These are phyloP conservation scores for Orychophragmus violaceus DNA, from an alignment of 345 rosid species.

Conservation along the genomic window DNA sequence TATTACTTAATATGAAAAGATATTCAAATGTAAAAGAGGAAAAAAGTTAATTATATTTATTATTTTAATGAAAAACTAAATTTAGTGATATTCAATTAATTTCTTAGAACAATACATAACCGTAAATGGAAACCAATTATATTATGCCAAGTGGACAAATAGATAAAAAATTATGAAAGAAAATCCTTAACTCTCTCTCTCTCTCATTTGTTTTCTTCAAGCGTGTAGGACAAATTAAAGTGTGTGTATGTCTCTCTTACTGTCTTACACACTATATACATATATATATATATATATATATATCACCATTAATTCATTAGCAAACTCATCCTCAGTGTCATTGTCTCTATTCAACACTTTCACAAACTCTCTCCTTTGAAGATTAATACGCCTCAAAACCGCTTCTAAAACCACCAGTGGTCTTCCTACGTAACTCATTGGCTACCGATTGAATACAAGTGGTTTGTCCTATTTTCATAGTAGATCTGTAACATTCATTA, in stretches of 20 bases:
- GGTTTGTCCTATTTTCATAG: not conserved
- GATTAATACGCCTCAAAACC: not conserved
- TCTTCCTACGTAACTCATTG: not conserved
- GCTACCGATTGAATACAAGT: not conserved
- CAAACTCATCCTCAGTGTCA: constrained; percentile 7
- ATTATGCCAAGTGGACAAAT: not conserved
- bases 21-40: not conserved
- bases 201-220: not conserved
- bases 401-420: constrained; percentile 1
- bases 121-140: not conserved
- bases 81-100: constrained; percentile 3
- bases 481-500: not conserved
- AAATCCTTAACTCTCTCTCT: not conserved
- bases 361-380: too few relatives aligned
- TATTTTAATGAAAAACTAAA: not conserved
- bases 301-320: not conserved
- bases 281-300: too few relatives aligned
- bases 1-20: not conserved
- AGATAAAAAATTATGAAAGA: not conserved
- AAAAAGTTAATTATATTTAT: not conserved
- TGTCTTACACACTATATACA: not conserved
- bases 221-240: not conserved
- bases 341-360: not conserved
- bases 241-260: too few relatives aligned
- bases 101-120: not conserved